Percentiles rank a stretch among this genome's conserved stretches.
These are phyloP conservation scores for Musa itinerans DNA, from an alignment of 176 grass and related monocot species.

Conservation along the genomic window DNA sequence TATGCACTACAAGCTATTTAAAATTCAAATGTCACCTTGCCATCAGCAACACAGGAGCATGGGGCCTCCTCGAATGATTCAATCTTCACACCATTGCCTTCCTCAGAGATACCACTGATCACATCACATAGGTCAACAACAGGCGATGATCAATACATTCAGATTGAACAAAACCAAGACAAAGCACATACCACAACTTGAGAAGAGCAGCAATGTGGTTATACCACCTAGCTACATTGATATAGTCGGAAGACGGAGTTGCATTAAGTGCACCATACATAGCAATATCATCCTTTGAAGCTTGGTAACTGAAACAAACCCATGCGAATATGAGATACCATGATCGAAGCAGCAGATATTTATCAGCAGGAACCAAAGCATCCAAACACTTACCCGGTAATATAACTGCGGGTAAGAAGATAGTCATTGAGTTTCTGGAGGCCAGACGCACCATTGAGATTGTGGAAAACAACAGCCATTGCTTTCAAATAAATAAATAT, in stretches of 20 bases:
- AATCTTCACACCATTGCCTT: slow-evolving; percentile 71
- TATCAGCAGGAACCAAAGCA: neutral
- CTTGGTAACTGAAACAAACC: slow-evolving; percentile 61
- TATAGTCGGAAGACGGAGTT: slow-evolving; percentile 43
- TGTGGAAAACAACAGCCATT: slow-evolving; percentile 66
- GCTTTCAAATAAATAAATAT: slow-evolving; percentile 19
- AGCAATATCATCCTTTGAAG: slow-evolving; percentile 94
- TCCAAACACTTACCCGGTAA: slow-evolving; percentile 46
- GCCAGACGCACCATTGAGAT: slow-evolving; percentile 49
- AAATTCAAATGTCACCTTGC: slow-evolving; percentile 22
- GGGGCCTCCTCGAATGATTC: slow-evolving; percentile 42
- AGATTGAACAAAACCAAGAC: neutral
- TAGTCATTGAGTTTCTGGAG: slow-evolving; percentile 77
- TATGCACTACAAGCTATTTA: too few species aligned
- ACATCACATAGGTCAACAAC: neutral
- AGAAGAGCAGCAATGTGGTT: slow-evolving; percentile 83
- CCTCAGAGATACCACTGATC: slow-evolving; percentile 43
- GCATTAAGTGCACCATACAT: slow-evolving; percentile 43
- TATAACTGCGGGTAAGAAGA: slow-evolving; percentile 83
- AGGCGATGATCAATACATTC: neutral
- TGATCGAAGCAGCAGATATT: too few species aligned
- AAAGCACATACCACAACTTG: slow-evolving; percentile 43
- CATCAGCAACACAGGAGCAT: slow-evolving; percentile 35
- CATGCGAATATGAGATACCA: neutral
- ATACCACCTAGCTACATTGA: slow-evolving; percentile 81